Evolutionary conservation across 2,329 filamentous ascomycete species (phyloP), one percentile per base, ranked within the genome.

Genomic region (Lasiodiplodia sp.): DNA sequence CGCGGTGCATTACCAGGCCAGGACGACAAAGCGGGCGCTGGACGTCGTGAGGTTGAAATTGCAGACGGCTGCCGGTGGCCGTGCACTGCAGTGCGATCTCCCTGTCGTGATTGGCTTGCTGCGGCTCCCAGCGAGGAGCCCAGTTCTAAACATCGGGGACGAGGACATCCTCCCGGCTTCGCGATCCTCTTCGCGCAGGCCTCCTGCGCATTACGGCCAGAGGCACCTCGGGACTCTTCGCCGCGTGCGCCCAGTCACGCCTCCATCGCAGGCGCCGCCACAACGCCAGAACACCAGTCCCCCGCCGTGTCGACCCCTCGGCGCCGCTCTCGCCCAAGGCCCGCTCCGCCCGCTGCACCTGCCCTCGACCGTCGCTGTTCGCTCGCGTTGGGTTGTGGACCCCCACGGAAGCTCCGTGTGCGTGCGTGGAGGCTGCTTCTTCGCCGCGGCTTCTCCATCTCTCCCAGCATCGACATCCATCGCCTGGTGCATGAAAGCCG

Each of bases 41-140:
- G 58, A 23, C n/a, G 28, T 21, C 28, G 31, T 64, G 31, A 47
- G 23, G 60, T n/a, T 31, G 40, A 52, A 37, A 21, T 47, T 25
- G 14, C 57, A 60, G n/a, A 47, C 16, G 40, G 56, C 8, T 25
- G 38, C 23, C 31, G 44, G 37, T 64, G 44, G 31, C 60, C 60
- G 60, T 64, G 60, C 60, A 51, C 58, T 44, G 58, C 58, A 38
- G 58, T 44, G 44, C 44, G 44, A 28, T 31, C 38, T 62, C 38
- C 23, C 38, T 49, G 44, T n/a, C 58, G 40, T 64, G 60, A 53
- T 64, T 64, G 60, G 60, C 25, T 21, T 64, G 60, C 60, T 28
- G 60, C 60, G 25, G 47, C 28, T n/a, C 25, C 23, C 60, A 51
- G 47, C 58, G 28, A 63, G 58, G 44, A 63, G 58, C 44, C 58